phyloP scores from a whole-genome alignment of 2,329 filamentous ascomycete species.

The Phaeosphaeria sp. region DNA sequence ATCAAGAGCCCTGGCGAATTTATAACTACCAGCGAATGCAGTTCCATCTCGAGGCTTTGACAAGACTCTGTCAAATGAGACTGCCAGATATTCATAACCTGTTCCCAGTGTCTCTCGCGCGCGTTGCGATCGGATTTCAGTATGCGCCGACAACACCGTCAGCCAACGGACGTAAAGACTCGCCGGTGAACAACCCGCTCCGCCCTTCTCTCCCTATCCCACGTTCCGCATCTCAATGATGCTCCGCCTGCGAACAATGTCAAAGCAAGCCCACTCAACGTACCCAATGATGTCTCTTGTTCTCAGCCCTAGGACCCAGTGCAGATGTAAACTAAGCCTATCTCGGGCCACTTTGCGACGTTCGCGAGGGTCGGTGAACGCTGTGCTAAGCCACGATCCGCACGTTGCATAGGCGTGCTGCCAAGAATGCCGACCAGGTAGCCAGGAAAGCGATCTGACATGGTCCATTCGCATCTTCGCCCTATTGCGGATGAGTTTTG shows the following conservation, averaged over 20 bases:
- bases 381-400: neutral
- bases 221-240: neutral
- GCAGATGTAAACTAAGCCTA: conserved; percentile 4
- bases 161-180: neutral
- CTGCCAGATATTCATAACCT: neutral
- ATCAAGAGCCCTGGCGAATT: too few relatives aligned
- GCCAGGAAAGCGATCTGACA: conserved; percentile 2
- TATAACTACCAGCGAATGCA: too few relatives aligned
- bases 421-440: conserved; percentile 6
- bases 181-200: neutral
- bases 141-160: neutral
- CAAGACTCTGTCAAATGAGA: neutral
- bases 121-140: neutral
- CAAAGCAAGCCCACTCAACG: neutral
- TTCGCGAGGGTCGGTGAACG: neutral
- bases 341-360: conserved; percentile 11
- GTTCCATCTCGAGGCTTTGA: too few relatives aligned
- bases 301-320: neutral
- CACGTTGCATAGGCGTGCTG: conserved; percentile 1
- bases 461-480: conserved; percentile 8
- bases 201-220: neutral
- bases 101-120: neutral
- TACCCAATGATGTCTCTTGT: neutral
- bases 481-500: neutral
- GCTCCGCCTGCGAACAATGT: neutral